Evolutionary conservation across 2,329 filamentous ascomycete species (phyloP).

Genomic region (Cladosporium sp.): DNA sequence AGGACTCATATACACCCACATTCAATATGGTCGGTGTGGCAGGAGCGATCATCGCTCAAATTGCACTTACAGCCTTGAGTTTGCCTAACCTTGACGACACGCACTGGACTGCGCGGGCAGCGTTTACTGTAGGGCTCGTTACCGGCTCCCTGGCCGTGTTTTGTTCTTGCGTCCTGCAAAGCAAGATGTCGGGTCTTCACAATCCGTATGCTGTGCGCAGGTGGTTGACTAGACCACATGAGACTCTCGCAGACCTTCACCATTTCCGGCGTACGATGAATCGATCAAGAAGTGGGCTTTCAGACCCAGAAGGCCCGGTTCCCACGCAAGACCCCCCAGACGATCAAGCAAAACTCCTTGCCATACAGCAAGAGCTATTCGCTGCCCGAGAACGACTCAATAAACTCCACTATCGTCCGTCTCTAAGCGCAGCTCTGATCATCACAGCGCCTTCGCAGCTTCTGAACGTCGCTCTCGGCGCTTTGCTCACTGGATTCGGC

Average conservation of each 20-base stretch:
- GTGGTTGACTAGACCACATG: neutral
- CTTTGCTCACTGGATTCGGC: neutral
- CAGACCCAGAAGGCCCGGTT: neutral
- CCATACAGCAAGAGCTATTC: neutral
- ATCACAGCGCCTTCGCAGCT: neutral
- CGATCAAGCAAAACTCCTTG: neutral
- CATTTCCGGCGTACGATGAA: neutral
- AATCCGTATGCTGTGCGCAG: neutral
- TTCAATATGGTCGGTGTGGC: slow-evolving; percentile 14
- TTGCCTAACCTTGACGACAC: neutral
- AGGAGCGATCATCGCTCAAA: slow-evolving; percentile 16
- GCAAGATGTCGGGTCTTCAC: neutral
- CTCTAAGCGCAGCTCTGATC: neutral
- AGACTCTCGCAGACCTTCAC: neutral
- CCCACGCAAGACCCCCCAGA: neutral
- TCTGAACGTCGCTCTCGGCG: neutral
- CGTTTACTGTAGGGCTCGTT: neutral
- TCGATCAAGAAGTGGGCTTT: neutral
- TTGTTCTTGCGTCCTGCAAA: slow-evolving; percentile 5
- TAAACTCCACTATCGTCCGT: neutral
- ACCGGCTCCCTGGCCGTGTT: slow-evolving; percentile 1
- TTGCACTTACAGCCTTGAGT: slow-evolving; percentile 3
- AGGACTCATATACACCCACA: neutral
- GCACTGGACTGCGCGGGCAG: slow-evolving; percentile 5
- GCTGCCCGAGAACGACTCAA: neutral